phyloP scores from a whole-genome alignment of 345 rosid species.

The thale cress (Arabidopsis thaliana) region TAIR10.1 NC_003075.7:1655001-1655500 shows the following conservation, averaged over 20 bases:
- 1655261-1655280: not conserved
- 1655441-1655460: not conserved
- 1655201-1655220: not conserved
- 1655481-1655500: not conserved
- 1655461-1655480: not conserved
- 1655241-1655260: not conserved
- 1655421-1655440: not conserved
- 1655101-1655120: not conserved
- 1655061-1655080: not conserved
- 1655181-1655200: not conserved
- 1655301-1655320: not conserved
- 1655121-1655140: not conserved
- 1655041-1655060: not conserved
- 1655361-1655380: too few relatives aligned
- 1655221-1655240: not conserved
- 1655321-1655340: not conserved
- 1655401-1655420: too few relatives aligned
- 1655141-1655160: not conserved
- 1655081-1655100: not conserved
- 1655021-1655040: not conserved
- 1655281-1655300: not conserved
- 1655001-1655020: not conserved
- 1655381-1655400: too few relatives aligned
- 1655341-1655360: too few relatives aligned
- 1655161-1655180: not conserved